Conservation (phyloP, 345 rosid species). For the Corchorus capsularis region DNA sequence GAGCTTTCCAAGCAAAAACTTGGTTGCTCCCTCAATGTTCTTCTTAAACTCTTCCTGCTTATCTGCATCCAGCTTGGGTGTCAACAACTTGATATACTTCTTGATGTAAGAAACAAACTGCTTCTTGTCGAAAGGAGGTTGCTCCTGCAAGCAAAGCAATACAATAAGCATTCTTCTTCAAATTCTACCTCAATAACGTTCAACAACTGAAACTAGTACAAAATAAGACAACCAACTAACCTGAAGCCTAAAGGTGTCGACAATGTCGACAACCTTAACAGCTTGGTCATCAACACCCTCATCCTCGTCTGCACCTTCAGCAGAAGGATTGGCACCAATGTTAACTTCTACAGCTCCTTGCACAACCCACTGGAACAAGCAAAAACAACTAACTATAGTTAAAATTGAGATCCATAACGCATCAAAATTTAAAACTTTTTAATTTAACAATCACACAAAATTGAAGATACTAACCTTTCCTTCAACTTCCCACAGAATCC, state of each 20-base stretch:
- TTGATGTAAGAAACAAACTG: conserved; percentile 65
- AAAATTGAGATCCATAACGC: neutral
- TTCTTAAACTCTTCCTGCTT: conserved; percentile 63
- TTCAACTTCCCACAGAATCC: conserved; percentile 85
- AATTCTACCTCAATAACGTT: neutral
- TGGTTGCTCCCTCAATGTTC: conserved; percentile 86
- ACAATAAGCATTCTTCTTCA: neutral
- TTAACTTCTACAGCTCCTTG: conserved; percentile 73
- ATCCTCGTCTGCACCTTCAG: conserved; percentile 80
- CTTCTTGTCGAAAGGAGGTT: conserved; percentile 92
- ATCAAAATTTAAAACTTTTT: neutral
- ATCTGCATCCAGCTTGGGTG: conserved; percentile 61
- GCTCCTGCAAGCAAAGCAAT: conserved; percentile 59
- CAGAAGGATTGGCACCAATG: conserved; percentile 98
- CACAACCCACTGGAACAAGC: conserved; percentile 67
- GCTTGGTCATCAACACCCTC: conserved; percentile 89
- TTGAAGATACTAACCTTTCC: conserved; percentile 84
- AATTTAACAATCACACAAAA: neutral
- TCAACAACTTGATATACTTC: conserved; percentile 73
- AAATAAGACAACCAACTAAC: conserved; percentile 30
- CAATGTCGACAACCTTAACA: conserved; percentile 92
- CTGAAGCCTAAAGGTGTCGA: conserved; percentile 99
- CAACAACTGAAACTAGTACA: neutral
- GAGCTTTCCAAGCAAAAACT: conserved; percentile 80
- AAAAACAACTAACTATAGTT: neutral